Conservation (phyloP, 345 rosid species). For the Passiflora organensis region DNA sequence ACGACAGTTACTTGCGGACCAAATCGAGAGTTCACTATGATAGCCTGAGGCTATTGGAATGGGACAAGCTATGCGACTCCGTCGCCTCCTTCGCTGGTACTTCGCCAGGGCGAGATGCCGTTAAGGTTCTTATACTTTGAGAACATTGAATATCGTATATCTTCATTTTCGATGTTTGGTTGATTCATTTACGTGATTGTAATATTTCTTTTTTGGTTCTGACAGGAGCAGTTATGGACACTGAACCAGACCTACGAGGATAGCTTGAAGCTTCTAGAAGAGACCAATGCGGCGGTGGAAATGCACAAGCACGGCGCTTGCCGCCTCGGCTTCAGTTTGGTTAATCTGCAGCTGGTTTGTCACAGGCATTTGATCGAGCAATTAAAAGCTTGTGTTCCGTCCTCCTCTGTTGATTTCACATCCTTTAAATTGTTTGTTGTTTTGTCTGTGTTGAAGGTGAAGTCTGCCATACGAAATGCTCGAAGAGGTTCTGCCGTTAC, state of each 20-base stretch:
- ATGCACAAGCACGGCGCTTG: constrained; percentile 69
- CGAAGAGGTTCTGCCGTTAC: constrained; percentile 37
- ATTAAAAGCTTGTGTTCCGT: not conserved
- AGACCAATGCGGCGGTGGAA: constrained; percentile 73
- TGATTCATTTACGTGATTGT: not conserved
- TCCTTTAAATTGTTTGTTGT: constrained; percentile 2
- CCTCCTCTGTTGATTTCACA: too few relatives aligned
- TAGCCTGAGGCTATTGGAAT: constrained; percentile 70
- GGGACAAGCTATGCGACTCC: constrained; percentile 82
- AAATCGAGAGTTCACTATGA: constrained; percentile 23
- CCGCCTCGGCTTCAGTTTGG: constrained; percentile 49
- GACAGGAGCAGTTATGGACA: constrained; percentile 55
- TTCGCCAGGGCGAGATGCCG: constrained; percentile 67
- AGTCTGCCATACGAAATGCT: constrained; percentile 46
- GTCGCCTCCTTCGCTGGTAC: constrained; percentile 78
- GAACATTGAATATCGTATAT: not conserved
- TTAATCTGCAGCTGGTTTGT: constrained; percentile 45
- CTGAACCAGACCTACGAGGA: constrained; percentile 53
- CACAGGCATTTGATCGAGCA: not conserved
- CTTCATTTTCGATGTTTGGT: not conserved
- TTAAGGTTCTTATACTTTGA: constrained; percentile 50
- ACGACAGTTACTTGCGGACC: not conserved
- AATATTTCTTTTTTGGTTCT: not conserved
- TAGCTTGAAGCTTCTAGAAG: constrained; percentile 63
- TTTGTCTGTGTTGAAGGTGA: constrained; percentile 35